These are phyloP conservation scores for Schwanniomyces polymorphus DNA, from an alignment of 805 yeast species.

Conservation along the genomic window DNA sequence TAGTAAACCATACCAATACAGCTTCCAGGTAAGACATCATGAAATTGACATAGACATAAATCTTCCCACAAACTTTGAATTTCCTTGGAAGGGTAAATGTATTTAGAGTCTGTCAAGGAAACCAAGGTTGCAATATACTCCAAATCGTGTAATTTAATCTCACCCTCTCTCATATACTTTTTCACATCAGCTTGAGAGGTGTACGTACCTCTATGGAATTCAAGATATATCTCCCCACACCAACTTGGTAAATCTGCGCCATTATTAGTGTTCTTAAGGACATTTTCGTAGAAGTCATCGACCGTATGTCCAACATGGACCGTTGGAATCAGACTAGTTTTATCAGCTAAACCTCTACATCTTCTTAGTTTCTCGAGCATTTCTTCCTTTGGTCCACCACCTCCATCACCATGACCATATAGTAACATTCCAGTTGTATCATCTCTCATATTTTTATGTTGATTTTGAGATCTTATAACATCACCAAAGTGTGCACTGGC, in stretches of 20 bases:
- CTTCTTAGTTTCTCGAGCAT: constrained; percentile 92
- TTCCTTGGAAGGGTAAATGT: constrained; percentile 69
- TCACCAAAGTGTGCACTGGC: constrained; percentile 93
- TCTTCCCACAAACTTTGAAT: constrained; percentile 83
- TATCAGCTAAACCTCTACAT: constrained; percentile 82
- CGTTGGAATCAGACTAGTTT: constrained; percentile 77
- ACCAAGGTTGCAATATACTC: constrained; percentile 81
- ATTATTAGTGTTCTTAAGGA: constrained; percentile 59
- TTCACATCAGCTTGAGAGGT: constrained; percentile 91
- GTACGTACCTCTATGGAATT: constrained; percentile 95
- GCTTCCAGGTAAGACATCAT: constrained; percentile 97
- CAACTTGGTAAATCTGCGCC: constrained; percentile 78
- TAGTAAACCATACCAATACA: constrained; percentile 90
- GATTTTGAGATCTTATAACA: constrained; percentile 72
- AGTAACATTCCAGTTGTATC: constrained; percentile 79
- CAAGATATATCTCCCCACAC: constrained; percentile 92
- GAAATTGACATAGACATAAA: constrained; percentile 88
- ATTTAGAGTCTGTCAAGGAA: constrained; percentile 53
- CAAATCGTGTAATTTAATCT: constrained; percentile 77
- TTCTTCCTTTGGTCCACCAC: constrained; percentile 95
- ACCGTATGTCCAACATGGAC: constrained; percentile 77
- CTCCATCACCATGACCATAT: constrained; percentile 97
- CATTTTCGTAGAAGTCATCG: constrained; percentile 73
- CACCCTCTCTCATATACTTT: constrained; percentile 73
- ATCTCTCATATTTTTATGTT: constrained; percentile 80